These are phyloP conservation scores for Paraglomus brasilianum DNA, from an alignment of 192 early-diverging fungal genomes.

Conservation along the genomic window DNA sequence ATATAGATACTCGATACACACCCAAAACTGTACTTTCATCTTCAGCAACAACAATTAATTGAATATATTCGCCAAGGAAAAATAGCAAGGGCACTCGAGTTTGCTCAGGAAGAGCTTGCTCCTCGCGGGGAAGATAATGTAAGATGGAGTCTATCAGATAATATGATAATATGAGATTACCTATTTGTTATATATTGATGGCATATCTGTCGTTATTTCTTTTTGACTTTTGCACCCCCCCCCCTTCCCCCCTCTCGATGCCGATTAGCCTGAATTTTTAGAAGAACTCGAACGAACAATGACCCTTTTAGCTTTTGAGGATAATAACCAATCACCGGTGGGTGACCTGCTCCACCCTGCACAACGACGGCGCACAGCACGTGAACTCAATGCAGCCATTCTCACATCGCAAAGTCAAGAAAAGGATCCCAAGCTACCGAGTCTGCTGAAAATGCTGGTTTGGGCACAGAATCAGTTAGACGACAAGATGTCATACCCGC, in stretches of 20 bases:
- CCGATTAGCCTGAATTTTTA: slow-evolving; percentile 80
- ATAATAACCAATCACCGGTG: slow-evolving; percentile 68
- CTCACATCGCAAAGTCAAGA: slow-evolving; percentile 88
- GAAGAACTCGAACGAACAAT: slow-evolving; percentile 94
- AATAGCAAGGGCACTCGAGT: slow-evolving; percentile 83
- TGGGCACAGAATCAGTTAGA: slow-evolving; percentile 94
- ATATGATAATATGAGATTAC: background rate
- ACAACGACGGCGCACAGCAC: slow-evolving; percentile 90
- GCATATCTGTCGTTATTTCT: too few relatives aligned
- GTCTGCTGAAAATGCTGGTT: slow-evolving; percentile 85
- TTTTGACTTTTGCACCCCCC: too few relatives aligned
- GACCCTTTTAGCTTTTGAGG: slow-evolving; percentile 94
- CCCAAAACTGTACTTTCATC: slow-evolving; percentile 89
- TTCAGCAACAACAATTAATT: slow-evolving; percentile 97
- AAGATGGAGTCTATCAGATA: background rate
- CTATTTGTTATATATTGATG: slow-evolving; percentile 15
- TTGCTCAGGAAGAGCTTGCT: slow-evolving; percentile 97
- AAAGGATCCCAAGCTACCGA: slow-evolving; percentile 90
- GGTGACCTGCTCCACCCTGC: slow-evolving; percentile 82
- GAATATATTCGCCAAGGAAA: slow-evolving; percentile 87
- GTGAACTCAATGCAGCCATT: slow-evolving; percentile 93
- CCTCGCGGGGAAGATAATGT: slow-evolving; percentile 97
- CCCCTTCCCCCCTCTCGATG: too few relatives aligned
- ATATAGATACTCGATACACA: slow-evolving; percentile 88
- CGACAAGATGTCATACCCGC: slow-evolving; percentile 79